Percentiles rank a stretch among this genome's conserved stretches.
These are phyloP conservation scores for Phytophthora capsici DNA, from an alignment of 352 stramenopile species.

Conservation along the genomic window DNA sequence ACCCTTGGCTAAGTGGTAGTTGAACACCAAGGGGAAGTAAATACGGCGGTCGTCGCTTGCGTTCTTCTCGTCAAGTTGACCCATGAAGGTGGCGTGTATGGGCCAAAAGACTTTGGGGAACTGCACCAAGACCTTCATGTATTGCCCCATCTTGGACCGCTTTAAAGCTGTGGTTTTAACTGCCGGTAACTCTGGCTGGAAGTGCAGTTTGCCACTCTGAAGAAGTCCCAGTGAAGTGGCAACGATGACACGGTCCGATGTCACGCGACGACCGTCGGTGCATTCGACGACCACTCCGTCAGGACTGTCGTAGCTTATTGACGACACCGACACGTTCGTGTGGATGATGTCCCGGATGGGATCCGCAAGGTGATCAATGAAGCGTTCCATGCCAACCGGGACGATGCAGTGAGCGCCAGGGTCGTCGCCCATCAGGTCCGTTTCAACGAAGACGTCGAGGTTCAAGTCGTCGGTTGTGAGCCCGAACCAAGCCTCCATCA, in stretches of 20 bases:
- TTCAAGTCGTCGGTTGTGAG: slow-evolving; percentile 40
- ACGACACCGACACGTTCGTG: slow-evolving; percentile 35
- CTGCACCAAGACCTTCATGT: slow-evolving; percentile 83
- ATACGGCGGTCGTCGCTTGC: slow-evolving; percentile 21
- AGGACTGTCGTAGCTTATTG: slow-evolving; percentile 39
- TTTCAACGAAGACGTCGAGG: slow-evolving; percentile 37
- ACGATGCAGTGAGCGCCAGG: slow-evolving; percentile 64
- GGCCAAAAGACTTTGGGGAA: slow-evolving; percentile 73
- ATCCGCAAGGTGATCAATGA: slow-evolving; percentile 47
- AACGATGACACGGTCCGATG: slow-evolving; percentile 59
- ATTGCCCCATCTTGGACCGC: slow-evolving; percentile 63
- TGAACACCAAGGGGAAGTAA: slow-evolving; percentile 70
- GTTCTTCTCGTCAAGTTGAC: slow-evolving; percentile 35
- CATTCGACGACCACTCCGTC: slow-evolving; percentile 50
- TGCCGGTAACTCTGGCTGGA: slow-evolving; percentile 52
- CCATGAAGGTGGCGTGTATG: slow-evolving; percentile 52
- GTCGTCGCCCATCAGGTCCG: slow-evolving; percentile 49
- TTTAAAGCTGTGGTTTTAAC: slow-evolving; percentile 59
- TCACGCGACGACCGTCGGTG: slow-evolving; percentile 23
- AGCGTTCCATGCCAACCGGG: slow-evolving; percentile 56
- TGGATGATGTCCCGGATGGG: slow-evolving; percentile 46
- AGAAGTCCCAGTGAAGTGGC: slow-evolving; percentile 63
- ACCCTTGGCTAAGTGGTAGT: slow-evolving; percentile 60
- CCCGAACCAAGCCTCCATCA: slow-evolving; percentile 69
- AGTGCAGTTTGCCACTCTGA: slow-evolving; percentile 54